Percentiles rank a stretch among this genome's conserved stretches.
Conservation (phyloP, 1,139 yeast species). For the Komagataea norvegica region DNA sequence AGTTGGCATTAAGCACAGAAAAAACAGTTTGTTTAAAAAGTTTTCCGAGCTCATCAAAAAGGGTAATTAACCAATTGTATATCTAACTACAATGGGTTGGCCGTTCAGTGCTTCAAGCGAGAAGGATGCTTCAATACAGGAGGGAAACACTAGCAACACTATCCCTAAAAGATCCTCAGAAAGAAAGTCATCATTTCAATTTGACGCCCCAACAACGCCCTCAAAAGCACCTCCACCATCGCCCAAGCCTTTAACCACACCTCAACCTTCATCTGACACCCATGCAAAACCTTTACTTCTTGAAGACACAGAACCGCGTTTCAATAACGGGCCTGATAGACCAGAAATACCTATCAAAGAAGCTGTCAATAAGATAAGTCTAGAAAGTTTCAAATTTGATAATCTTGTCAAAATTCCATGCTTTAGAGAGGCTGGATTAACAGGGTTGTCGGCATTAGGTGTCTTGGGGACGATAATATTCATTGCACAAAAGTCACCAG, state of each 20-base stretch:
- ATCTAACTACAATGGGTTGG: constrained; percentile 19
- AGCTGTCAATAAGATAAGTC: constrained; percentile 30
- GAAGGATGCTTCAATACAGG: neutral
- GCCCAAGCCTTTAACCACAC: constrained; percentile 3
- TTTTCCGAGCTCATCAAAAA: neutral
- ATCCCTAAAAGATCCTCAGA: constrained; percentile 17
- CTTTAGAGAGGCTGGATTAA: constrained; percentile 80
- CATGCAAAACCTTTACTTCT: constrained; percentile 27
- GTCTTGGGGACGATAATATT: constrained; percentile 73
- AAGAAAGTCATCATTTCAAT: constrained; percentile 8
- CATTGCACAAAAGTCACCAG: constrained; percentile 58
- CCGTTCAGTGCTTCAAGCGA: constrained; percentile 11
- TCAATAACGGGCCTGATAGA: constrained; percentile 28
- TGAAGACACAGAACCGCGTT: constrained; percentile 36
- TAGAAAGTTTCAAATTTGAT: constrained; percentile 52
- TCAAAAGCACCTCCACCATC: constrained; percentile 3
- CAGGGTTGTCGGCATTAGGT: constrained; percentile 83
- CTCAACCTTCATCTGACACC: constrained; percentile 2
- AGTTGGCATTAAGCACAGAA: no score
- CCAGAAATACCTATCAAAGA: constrained; percentile 29
- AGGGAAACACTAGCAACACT: neutral
- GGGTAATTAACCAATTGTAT: no score
- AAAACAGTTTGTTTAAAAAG: no score
- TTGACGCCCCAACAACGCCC: constrained; percentile 4
- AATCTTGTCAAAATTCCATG: constrained; percentile 72